These are phyloP conservation scores for Triticum dicoccoides DNA, from an alignment of 176 grass and related monocot species.

Conservation along the genomic window DNA sequence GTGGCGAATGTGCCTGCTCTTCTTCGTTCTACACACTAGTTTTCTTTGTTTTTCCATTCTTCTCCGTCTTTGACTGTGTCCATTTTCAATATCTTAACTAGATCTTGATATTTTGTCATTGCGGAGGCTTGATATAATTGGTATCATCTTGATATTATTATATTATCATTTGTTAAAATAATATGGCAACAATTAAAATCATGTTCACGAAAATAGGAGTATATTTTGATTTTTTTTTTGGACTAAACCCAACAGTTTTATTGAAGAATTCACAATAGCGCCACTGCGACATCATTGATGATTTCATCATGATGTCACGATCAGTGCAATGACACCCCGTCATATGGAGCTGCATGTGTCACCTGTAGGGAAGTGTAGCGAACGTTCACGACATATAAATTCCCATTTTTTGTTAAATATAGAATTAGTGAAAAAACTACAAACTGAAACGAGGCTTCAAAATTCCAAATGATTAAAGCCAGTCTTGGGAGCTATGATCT, in stretches of 20 bases:
- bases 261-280: neutral
- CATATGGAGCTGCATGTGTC: neutral
- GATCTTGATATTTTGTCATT: too few species aligned
- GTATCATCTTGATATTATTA: too few species aligned
- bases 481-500: neutral
- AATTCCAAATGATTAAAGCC: constrained; percentile 44
- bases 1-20: too few species aligned
- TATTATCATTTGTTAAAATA: neutral
- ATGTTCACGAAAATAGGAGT: neutral
- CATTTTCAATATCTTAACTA: too few species aligned
- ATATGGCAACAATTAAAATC: neutral
- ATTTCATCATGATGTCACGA: neutral
- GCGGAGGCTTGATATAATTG: too few species aligned
- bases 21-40: too few species aligned
- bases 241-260: neutral
- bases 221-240: neutral
- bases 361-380: neutral
- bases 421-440: neutral
- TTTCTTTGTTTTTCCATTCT: too few species aligned
- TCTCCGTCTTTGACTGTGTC: too few species aligned
- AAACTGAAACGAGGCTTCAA: constrained; percentile 7
- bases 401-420: neutral
- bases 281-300: neutral
- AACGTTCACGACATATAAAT: neutral
- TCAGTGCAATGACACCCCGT: neutral